These are phyloP conservation scores for Trichophyton schoenleinii DNA, from an alignment of 2,329 filamentous ascomycete species.

Conservation along the genomic window DNA sequence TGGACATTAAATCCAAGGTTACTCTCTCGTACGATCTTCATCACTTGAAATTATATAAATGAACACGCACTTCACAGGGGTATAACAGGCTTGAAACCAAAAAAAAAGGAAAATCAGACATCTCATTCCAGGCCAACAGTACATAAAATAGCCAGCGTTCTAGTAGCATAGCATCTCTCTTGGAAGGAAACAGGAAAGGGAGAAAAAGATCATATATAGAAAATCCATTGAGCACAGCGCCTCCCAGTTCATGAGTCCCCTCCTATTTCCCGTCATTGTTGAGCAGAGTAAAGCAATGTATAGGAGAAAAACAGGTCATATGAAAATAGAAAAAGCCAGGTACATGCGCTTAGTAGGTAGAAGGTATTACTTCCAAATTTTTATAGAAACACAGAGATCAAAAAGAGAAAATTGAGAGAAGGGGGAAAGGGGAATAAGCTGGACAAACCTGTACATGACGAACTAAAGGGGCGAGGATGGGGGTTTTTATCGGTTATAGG, in stretches of 20 bases:
- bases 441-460: background rate
- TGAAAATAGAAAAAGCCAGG: background rate
- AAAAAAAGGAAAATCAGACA: background rate
- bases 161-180: too few species aligned
- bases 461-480: background rate
- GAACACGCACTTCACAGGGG: background rate
- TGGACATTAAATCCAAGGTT: background rate
- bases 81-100: background rate
- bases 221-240: background rate
- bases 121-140: background rate
- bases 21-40: background rate
- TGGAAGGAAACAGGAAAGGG: background rate
- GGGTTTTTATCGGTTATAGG: constrained; percentile 4
- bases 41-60: background rate
- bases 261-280: background rate
- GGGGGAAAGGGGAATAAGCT: background rate
- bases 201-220: background rate
- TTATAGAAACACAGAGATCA: background rate
- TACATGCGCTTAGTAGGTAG: background rate
- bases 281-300: too few species aligned
- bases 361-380: background rate
- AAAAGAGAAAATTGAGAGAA: background rate
- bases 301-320: background rate
- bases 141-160: background rate
- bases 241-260: background rate